Evolutionary conservation across 2,329 filamentous ascomycete species (phyloP), one percentile per base, ranked within the genome.

Genomic region (Aspergillus sp.): DNA sequence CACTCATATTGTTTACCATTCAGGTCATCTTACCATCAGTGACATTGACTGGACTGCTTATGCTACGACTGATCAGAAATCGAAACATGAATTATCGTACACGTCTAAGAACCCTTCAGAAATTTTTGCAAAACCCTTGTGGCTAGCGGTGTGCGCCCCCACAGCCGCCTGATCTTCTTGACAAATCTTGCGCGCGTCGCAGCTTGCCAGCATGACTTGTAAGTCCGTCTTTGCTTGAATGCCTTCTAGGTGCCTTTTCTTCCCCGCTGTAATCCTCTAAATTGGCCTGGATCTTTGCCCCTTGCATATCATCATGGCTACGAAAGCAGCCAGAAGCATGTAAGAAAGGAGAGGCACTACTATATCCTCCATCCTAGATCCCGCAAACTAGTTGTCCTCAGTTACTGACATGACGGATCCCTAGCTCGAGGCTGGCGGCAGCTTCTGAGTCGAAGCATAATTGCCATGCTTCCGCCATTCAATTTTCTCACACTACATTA

Each of bases 401-500:
- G n/a, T 19, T 3, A 51, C 58, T 60, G 57, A 59, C 55, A 58
- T 50, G 23, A n/a, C 25, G 36, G 6, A 12, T 49, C 47, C 43
- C 52, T 58, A 73, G 71, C 63, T 48, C 63, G 59, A 54, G 60
- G 59, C 28, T 69, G 62, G 65, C 58, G 59, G 55, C 64, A 60
- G 49, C 53, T 66, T 13, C 52, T 69, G n/a, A 62, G 66, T 51
- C 67, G 65, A 19, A 62, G 63, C 48, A 61, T 74, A 12, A 65
- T 67, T 50, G 67, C 65, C 30, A 56, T 73, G 2, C 65, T 76
- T 3, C 75, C 74, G 12, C 74, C 73, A 13, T 72, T 86, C 62
- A 88, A 87, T 66, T 89, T 85, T 71, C 84, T 89, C 67, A 86
- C 84, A 2, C 67, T 90, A 5, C 89, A 91, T 70, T 89, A 90